A percentile compares a stretch with the other conserved stretches of the same genome.
Conservation (phyloP, 1,284 basidiomycete genomes). For the Phaffia rhodozyma region DNA sequence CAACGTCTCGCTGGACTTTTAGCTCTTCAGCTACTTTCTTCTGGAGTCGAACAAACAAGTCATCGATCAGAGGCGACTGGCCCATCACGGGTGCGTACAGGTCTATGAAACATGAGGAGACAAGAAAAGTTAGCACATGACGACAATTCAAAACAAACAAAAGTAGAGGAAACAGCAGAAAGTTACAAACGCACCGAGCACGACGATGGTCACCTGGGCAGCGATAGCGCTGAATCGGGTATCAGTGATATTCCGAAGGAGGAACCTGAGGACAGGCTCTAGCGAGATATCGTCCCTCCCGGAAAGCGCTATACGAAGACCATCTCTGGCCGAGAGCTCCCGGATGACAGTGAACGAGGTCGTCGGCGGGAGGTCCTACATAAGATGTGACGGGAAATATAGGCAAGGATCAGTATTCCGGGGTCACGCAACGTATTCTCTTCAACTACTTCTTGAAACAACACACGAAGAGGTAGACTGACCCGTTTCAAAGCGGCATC, state of each 20-base stretch:
- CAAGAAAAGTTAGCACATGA: background rate
- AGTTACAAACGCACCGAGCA: constrained; percentile 57
- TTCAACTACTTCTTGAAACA: background rate
- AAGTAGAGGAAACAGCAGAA: background rate
- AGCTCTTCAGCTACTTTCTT: constrained; percentile 76
- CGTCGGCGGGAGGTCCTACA: constrained; percentile 61
- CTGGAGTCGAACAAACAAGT: constrained; percentile 67
- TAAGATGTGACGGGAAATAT: constrained; percentile 6
- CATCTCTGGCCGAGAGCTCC: constrained; percentile 88
- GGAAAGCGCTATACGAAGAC: constrained; percentile 68
- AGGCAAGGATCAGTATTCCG: background rate
- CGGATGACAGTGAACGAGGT: constrained; percentile 84
- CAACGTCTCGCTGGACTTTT: constrained; percentile 67
- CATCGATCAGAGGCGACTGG: constrained; percentile 85
- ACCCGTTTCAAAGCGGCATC: constrained; percentile 80
- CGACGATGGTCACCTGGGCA: constrained; percentile 64
- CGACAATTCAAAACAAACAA: background rate
- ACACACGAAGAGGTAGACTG: constrained; percentile 21
- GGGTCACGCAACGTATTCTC: background rate
- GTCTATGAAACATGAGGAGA: constrained; percentile 42
- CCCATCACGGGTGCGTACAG: constrained; percentile 85
- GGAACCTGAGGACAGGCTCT: constrained; percentile 75
- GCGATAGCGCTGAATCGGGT: constrained; percentile 83
- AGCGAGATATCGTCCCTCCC: constrained; percentile 89
- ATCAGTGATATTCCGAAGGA: constrained; percentile 76